Base-by-base conservation (phyloP, 164 flowering plant genomes). In the Liriodendron chinense region DNA sequence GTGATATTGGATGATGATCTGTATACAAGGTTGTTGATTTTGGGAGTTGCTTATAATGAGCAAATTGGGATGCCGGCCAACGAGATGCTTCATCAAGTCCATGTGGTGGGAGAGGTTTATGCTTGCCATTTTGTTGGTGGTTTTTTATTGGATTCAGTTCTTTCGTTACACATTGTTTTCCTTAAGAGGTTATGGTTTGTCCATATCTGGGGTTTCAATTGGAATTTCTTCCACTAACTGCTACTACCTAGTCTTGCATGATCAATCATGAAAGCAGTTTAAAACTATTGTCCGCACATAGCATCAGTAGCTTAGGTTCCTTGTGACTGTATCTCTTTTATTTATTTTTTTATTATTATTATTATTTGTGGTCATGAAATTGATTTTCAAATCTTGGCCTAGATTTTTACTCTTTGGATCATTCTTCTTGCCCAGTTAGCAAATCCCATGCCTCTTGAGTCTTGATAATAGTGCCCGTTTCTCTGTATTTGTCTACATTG, bases 51-150 rank as follows among this genome's bases (percentile, higher is more conserved):
- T 7, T 85, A 89, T 75, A 85, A 65, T 80, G 94, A 89, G 56
- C 72, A 82, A 83, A 67, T 86, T 72, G 80, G 79, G 66, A 64
- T 75, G 69, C 67, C 84, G 25, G 76, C 86, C 70, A 84, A 86
- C 72, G 77, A 73, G 70, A 82, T 94, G 95, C 83, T 89, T 79
- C 85, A 76, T 18, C 88, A 89, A 71, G 87, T 83, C n/a, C 98
- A 89, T 72, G 75, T 87, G 76, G 78, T 91, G 7, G 96, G 96
- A 72, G 86, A 86, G 84, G 96, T 96, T 96, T 94, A 89, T 76
- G 90, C 72, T 70, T 59, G 25, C n/a, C 16, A 34, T 24, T 53
- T 25, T 10, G 14, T 18, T n/a, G n/a, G n/a, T 24, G 48, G 14
- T 59, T 72, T n/a, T 21, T 34, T 21, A 21, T 47, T 71, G 48